Percentiles rank a stretch among this genome's conserved stretches.
Evolutionary conservation across 1,284 basidiomycete species (phyloP).

Genomic region (Phlebopus sp.): DNA sequence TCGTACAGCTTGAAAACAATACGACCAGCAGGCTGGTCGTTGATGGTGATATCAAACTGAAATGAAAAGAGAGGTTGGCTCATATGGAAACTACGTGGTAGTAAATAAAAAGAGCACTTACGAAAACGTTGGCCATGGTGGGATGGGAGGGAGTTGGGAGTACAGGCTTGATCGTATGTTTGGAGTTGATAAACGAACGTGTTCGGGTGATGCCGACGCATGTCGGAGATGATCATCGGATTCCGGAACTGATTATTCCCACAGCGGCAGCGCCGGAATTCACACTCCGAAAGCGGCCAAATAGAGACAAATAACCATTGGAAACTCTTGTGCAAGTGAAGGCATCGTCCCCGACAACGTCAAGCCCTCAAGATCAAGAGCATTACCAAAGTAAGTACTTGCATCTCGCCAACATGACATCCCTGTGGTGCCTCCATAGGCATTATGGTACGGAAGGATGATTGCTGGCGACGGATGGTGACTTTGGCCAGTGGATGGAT

Average conservation of each 20-base stretch:
- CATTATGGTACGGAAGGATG: neutral
- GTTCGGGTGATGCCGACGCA: slow-evolving; percentile 23
- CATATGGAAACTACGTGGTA: neutral
- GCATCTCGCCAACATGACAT: no score
- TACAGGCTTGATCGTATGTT: neutral
- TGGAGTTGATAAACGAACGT: slow-evolving; percentile 2
- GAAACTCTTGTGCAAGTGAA: slow-evolving; percentile 2
- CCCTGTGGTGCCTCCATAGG: neutral
- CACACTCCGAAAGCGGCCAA: slow-evolving; percentile 10
- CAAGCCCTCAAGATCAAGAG: slow-evolving; percentile 24
- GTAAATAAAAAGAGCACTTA: slow-evolving; percentile 33
- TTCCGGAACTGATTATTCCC: slow-evolving; percentile 14
- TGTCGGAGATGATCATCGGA: slow-evolving; percentile 15
- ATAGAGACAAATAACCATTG: slow-evolving; percentile 28
- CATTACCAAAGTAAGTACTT: slow-evolving; percentile 25
- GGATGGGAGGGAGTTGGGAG: slow-evolving; percentile 6
- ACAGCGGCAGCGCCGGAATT: no score
- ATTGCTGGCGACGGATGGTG: slow-evolving; percentile 26
- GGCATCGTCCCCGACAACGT: slow-evolving; percentile 23
- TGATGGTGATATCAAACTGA: slow-evolving; percentile 80
- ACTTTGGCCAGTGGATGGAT: slow-evolving; percentile 19
- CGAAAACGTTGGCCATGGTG: slow-evolving; percentile 44
- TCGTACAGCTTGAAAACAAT: slow-evolving; percentile 87
- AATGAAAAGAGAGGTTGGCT: neutral
- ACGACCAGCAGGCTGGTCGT: slow-evolving; percentile 53